Evolutionary conservation across 2,329 filamentous ascomycete species (phyloP), one percentile per base, ranked within the genome.

Genomic region (Ceratocystis cacaofunesta): DNA sequence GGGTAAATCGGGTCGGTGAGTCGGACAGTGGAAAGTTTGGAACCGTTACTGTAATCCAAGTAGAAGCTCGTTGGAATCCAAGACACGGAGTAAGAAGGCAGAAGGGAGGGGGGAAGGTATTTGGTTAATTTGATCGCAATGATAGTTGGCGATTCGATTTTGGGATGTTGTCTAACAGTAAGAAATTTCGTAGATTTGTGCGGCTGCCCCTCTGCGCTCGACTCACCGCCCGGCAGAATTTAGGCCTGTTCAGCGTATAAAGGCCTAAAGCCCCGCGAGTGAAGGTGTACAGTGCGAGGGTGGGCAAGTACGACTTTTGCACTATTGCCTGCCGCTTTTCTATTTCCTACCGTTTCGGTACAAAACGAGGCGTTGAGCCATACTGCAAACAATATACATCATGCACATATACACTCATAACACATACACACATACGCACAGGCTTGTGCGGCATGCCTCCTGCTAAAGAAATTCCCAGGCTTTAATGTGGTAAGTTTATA

Each of bases 181-280:
- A 67, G 66, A 67, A 67, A 67, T 67, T 67, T 67, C 63, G 63
- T 67, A 46, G 55, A 63, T 62, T 64, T 64, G 62, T 67, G 62
- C 63, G 63, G 63, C 63, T 67, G 66, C 66, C 66, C 66, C 66
- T 67, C 66, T 65, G 63, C 52, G 55, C 19, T 60, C 28, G 5
- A 7, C 52, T 67, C 66, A 67, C 66, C 66, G 66, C 66, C 66
- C 41, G 66, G 66, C 66, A 67, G 66, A 67, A 67, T 57, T 41
- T n/a, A 19, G 30, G 41, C 32, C 22, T 60, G 36, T 3, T 28
- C 8, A 44, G 36, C 41, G 44, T 61, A 7, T 17, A 44, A 41
- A 52, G 48, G 36, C 19, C 25, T 28, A 63, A 65, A 61, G 65
- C 61, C 61, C 65, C 65, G 50, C 65, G 65, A 43, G 15, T 44